A percentile compares a stretch with the other conserved stretches of the same genome.
phyloP scores from a whole-genome alignment of 768 basidiomycete species.

The Scleroderma citrinum region DNA sequence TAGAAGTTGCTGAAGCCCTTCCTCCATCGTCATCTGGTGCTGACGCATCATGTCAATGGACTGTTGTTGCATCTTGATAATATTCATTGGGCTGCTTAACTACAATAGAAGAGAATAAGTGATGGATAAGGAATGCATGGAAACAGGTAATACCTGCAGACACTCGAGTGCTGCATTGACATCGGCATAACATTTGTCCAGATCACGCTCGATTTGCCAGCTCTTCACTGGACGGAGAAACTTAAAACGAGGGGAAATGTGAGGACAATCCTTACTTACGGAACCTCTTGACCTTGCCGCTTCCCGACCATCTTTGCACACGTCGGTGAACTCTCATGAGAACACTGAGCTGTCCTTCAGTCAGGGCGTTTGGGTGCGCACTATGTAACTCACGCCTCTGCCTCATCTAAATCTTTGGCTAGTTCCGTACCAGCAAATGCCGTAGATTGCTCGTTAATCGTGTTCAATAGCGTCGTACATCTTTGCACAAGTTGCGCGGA shows the following conservation, averaged over 20 bases:
- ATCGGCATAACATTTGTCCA: constrained; percentile 39
- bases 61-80: constrained; percentile 26
- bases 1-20: constrained; percentile 36
- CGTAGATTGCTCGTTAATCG: constrained; percentile 36
- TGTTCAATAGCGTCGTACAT: constrained; percentile 35
- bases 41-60: constrained; percentile 21
- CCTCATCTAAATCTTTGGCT: constrained; percentile 36
- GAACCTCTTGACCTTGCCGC: constrained; percentile 33
- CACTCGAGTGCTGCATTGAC: constrained; percentile 36
- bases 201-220: constrained; percentile 40
- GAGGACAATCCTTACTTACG: constrained; percentile 24
- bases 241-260: constrained; percentile 5
- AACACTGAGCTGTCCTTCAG: constrained; percentile 26
- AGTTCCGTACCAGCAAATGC: constrained; percentile 37
- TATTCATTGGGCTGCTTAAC: constrained; percentile 17
- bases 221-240: constrained; percentile 33
- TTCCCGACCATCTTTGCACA: constrained; percentile 34
- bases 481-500: constrained; percentile 36
- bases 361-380: not conserved
- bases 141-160: constrained; percentile 34
- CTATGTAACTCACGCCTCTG: constrained; percentile 34
- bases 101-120: constrained; percentile 4
- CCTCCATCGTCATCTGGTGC: constrained; percentile 30
- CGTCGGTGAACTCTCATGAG: constrained; percentile 36
- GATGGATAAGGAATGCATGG: not conserved